Percentiles rank a stretch among this genome's conserved stretches.
phyloP scores from a whole-genome alignment of 768 basidiomycete genomes.

The Crucibulum laeve region DNA sequence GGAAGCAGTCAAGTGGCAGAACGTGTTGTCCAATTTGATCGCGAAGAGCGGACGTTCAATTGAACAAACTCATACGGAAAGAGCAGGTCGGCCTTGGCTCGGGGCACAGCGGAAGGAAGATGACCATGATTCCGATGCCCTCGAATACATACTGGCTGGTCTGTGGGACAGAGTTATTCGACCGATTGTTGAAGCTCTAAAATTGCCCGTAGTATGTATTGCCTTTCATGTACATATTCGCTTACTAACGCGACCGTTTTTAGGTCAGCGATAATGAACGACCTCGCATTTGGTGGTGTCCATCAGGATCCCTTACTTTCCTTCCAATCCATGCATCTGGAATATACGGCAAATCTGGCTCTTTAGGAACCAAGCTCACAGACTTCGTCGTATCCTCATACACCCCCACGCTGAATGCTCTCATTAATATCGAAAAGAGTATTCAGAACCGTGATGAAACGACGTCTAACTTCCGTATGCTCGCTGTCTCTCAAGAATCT shows the following conservation, averaged over 20 bases:
- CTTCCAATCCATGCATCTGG: conserved; percentile 14
- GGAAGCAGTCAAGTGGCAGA: neutral
- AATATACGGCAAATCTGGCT: conserved; percentile 3
- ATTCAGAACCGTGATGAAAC: neutral
- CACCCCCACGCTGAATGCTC: conserved; percentile 1
- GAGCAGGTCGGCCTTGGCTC: too few species aligned
- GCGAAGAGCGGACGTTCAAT: neutral
- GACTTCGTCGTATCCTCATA: conserved; percentile 8
- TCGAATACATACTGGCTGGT: too few species aligned
- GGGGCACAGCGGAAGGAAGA: too few species aligned
- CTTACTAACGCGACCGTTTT: neutral
- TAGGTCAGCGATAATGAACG: conserved; percentile 8
- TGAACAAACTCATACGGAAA: neutral
- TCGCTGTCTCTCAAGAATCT: neutral
- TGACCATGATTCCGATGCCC: too few species aligned
- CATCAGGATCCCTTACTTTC: conserved; percentile 8
- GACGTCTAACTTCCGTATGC: neutral
- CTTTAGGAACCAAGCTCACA: conserved; percentile 11
- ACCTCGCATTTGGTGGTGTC: conserved; percentile 15
- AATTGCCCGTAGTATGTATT: neutral
- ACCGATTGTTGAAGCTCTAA: too few species aligned
- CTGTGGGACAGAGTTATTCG: too few species aligned
- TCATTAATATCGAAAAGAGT: neutral
- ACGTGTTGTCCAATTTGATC: neutral
- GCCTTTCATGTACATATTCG: neutral